Evolutionary conservation across 2,329 filamentous ascomycete species (phyloP).

Genomic region (Scortechinia acanthostroma): DNA sequence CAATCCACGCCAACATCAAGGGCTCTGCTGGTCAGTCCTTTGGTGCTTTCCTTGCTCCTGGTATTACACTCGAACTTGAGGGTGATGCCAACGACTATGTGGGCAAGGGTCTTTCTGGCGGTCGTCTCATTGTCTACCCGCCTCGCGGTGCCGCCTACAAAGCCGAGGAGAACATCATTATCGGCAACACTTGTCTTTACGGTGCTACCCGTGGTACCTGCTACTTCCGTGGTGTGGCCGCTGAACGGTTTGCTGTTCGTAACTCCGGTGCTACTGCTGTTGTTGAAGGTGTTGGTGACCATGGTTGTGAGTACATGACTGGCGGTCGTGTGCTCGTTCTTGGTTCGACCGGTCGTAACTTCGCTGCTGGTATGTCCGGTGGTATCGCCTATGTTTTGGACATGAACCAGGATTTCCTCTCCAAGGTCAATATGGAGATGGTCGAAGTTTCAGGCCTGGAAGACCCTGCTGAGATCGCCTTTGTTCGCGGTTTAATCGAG

Average conservation of each 20-base stretch:
- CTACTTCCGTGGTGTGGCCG: constrained; percentile 95
- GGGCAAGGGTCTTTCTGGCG: constrained; percentile 89
- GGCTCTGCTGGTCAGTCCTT: constrained; percentile 95
- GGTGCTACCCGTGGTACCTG: constrained; percentile 84
- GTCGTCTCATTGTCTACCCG: constrained; percentile 86
- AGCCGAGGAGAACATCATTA: constrained; percentile 88
- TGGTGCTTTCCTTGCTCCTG: constrained; percentile 85
- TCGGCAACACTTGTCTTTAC: constrained; percentile 92
- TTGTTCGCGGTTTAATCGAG: constrained; percentile 82
- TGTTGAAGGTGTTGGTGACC: constrained; percentile 91
- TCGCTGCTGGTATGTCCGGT: constrained; percentile 96
- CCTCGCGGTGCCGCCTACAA: constrained; percentile 86
- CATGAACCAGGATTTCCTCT: constrained; percentile 79
- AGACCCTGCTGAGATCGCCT: constrained; percentile 82
- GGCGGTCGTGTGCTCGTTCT: constrained; percentile 84
- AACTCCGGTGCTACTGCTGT: constrained; percentile 96
- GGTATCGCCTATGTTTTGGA: constrained; percentile 94
- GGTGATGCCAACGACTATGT: constrained; percentile 96
- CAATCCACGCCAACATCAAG: constrained; percentile 92
- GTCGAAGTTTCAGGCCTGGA: constrained; percentile 80
- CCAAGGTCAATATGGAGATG: constrained; percentile 96
- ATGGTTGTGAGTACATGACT: constrained; percentile 98
- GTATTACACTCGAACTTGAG: constrained; percentile 89
- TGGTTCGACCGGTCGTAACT: constrained; percentile 87
- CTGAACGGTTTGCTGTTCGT: constrained; percentile 90